These are phyloP conservation scores for Solanum chaucha DNA, from an alignment of 257 asterid species.

Conservation along the genomic window DNA sequence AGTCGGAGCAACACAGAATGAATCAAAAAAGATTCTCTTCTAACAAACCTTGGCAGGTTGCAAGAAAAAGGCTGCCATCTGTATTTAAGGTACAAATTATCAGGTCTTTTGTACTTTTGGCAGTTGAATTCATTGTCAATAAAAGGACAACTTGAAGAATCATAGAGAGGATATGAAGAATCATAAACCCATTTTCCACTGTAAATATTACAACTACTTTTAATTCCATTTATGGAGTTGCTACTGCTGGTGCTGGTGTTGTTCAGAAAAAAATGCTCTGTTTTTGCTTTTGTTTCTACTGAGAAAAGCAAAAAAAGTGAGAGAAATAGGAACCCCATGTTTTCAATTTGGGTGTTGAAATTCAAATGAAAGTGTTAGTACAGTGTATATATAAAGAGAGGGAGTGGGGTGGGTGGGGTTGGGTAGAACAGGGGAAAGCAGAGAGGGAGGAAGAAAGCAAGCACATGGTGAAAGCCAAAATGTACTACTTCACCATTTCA, in stretches of 20 bases:
- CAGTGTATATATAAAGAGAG: not conserved
- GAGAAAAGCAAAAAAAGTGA: conserved; percentile 20
- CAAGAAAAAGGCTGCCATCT: conserved; percentile 94
- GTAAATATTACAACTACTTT: conserved; percentile 47
- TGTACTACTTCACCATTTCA: not conserved
- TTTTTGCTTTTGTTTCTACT: conserved; percentile 18
- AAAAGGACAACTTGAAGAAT: conserved; percentile 67
- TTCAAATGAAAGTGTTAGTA: not conserved
- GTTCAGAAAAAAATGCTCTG: conserved; percentile 5
- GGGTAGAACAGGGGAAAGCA: not conserved
- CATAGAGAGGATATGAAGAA: conserved; percentile 76
- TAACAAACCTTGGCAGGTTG: conserved; percentile 50
- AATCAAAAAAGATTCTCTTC: not conserved
- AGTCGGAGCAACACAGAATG: too few relatives aligned
- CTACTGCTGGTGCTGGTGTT: conserved; percentile 3
- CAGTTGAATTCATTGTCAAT: conserved; percentile 84
- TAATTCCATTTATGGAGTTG: conserved; percentile 4
- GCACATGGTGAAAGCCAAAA: not conserved
- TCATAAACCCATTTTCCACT: conserved; percentile 83
- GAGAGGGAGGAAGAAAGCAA: not conserved
- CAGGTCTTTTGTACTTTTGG: conserved; percentile 64
- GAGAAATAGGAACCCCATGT: conserved; percentile 32
- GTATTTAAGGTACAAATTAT: conserved; percentile 59
- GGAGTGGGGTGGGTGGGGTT: not conserved
- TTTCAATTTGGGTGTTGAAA: not conserved